Base-by-base conservation (phyloP, 176 grass and related monocot species). In the Pontederia crassipes region DNA sequence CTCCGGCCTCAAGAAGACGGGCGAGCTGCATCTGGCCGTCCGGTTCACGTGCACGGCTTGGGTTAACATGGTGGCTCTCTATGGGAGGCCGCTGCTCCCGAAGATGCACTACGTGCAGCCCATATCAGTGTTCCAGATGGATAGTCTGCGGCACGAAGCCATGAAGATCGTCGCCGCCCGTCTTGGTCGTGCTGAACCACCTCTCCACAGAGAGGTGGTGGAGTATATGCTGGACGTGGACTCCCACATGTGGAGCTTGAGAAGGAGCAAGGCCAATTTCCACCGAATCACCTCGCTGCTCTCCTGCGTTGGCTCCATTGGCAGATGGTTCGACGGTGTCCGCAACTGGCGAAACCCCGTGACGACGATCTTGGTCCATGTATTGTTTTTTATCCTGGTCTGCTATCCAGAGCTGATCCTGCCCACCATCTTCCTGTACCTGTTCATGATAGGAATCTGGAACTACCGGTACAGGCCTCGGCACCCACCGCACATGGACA, bases 261-360 rank as follows among this genome's bases (percentile, higher is more conserved):
- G 92, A 35, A 71, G 92, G 57, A 97, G 92, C 82, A 97, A 97
- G 84, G 87, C 87, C 32, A 97, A 97, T 18, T 97, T 97, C n/a
- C 75, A 85, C 12, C 87, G 92, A 11, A 97, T 91, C 61, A 91
- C 82, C 17, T 65, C 79, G 2, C 73, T 88, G 15, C 82, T 97
- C 69, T 97, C 49, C 47, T 81, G 84, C 54, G 71, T 83, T 28
- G 20, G 76, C 3, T 46, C 75, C 2, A 79, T 79, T 16, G 67
- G 74, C 17, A 87, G 72, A 58, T 91, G 92, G 92, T 97, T 78
- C 40, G 67, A 97, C 68, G 77, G 77, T 17, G 81, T 97, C 66
- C 75, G 87, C 53, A 97, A 73, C 57, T 97, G 87, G 92, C 65
- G 92, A 61, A 91, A 97, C 69, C 87, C 92, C 7, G 55, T 91